Conservation (phyloP, 2,329 filamentous ascomycete species). For the Colletotrichum sp. region DNA sequence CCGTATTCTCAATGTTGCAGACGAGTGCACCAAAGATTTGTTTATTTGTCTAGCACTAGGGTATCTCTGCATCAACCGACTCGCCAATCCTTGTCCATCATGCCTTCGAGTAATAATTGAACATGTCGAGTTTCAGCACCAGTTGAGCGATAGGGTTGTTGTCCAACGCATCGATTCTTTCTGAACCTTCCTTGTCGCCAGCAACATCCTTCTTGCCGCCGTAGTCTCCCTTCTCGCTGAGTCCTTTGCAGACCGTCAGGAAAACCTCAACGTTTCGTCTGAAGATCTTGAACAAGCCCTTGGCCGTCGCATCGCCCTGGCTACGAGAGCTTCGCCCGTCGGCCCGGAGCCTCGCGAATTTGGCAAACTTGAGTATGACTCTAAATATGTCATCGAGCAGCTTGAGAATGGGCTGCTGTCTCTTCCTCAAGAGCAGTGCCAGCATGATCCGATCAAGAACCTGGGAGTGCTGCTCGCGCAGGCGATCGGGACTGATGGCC, state of each 20-base stretch:
- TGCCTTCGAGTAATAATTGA: constrained; percentile 61
- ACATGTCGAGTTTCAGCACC: constrained; percentile 74
- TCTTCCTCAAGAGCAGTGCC: constrained; percentile 73
- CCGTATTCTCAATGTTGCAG: neutral
- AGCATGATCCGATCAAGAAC: constrained; percentile 79
- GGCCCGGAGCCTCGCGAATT: constrained; percentile 45
- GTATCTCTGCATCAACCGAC: neutral
- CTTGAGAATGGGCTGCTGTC: constrained; percentile 74
- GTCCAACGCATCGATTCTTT: constrained; percentile 37
- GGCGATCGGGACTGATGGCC: constrained; percentile 66
- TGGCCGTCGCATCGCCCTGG: constrained; percentile 30
- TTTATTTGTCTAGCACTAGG: neutral
- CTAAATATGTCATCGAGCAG: constrained; percentile 80
- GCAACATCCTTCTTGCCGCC: constrained; percentile 35
- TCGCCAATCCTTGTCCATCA: neutral
- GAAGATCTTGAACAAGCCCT: constrained; percentile 66
- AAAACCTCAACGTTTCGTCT: constrained; percentile 77
- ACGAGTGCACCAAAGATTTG: neutral
- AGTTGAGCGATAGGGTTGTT: constrained; percentile 72
- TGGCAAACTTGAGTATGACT: constrained; percentile 75
- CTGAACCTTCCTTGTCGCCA: constrained; percentile 31
- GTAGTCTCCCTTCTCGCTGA: constrained; percentile 67
- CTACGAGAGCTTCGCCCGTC: constrained; percentile 36
- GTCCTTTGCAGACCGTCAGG: constrained; percentile 71
- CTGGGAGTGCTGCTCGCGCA: constrained; percentile 74